Conservation (phyloP, 305 asterid genomes). For the Petunia hybrid region DNA sequence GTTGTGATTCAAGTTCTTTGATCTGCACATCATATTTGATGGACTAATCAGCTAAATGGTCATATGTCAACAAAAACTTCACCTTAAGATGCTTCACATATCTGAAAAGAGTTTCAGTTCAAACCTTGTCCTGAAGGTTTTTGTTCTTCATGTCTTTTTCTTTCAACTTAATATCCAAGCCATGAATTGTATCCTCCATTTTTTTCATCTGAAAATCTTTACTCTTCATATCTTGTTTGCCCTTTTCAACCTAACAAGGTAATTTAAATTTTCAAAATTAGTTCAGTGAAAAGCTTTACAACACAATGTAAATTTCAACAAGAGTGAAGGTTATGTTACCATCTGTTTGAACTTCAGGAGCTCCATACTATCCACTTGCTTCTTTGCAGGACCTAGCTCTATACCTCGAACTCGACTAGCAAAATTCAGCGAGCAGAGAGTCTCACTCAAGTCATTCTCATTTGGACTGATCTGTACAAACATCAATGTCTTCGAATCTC, state of each 20-base stretch:
- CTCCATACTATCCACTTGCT: constrained; percentile 85
- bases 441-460: constrained; percentile 86
- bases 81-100: background rate
- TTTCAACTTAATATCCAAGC: constrained; percentile 78
- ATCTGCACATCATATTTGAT: constrained; percentile 52
- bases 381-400: constrained; percentile 97
- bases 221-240: constrained; percentile 76
- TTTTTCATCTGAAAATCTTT: constrained; percentile 78
- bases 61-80: background rate
- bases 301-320: background rate
- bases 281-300: background rate
- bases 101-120: background rate
- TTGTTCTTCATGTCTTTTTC: constrained; percentile 77
- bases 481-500: constrained; percentile 96
- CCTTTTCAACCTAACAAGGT: constrained; percentile 70
- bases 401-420: constrained; percentile 97
- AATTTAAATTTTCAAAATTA: constrained; percentile 9
- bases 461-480: constrained; percentile 98
- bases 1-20: constrained; percentile 94
- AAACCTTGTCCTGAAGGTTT: constrained; percentile 94
- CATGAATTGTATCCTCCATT: constrained; percentile 89
- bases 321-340: constrained; percentile 49
- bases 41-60: constrained; percentile 26
- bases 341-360: constrained; percentile 80
- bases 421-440: constrained; percentile 92